Percentiles rank a stretch among this genome's conserved stretches.
Conservation (phyloP, 1,139 yeast genomes). For the Taiozyma onychis region DNA sequence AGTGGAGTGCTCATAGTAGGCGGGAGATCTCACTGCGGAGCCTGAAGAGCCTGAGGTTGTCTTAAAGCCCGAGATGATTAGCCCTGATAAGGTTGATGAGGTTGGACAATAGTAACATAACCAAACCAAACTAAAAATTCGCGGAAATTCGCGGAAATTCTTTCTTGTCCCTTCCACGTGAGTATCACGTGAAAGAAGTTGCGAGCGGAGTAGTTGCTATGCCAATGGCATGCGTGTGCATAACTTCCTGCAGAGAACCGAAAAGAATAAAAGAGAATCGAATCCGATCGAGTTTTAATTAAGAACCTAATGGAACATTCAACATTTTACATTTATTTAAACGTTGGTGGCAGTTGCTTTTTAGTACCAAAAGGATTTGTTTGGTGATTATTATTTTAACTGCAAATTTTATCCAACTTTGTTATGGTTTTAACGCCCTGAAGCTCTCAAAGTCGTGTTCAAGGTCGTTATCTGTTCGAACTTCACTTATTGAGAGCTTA, state of each 20-base stretch:
- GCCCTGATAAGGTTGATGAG: neutral
- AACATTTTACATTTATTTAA: neutral
- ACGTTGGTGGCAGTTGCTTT: no score
- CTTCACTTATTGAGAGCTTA: neutral
- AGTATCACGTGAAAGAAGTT: no score
- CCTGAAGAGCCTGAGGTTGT: neutral
- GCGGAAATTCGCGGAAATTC: neutral
- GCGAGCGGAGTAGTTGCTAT: neutral
- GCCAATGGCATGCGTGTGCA: neutral
- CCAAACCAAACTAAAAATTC: neutral
- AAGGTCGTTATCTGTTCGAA: neutral
- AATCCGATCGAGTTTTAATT: neutral
- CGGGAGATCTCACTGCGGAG: neutral
- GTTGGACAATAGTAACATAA: no score
- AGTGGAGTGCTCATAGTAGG: neutral
- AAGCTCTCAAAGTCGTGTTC: neutral
- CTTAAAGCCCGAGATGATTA: neutral
- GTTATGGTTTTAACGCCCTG: neutral
- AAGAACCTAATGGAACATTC: neutral
- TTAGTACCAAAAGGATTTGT: neutral
- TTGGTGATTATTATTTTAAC: neutral
- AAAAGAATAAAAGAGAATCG: neutral
- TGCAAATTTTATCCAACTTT: neutral
- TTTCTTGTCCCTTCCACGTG: neutral
- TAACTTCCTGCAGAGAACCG: no score